Percentiles rank a stretch among this genome's conserved stretches.
Evolutionary conservation across 208 protist genomes (phyloP).

Genomic region (Trypanosomatidae sp.): DNA sequence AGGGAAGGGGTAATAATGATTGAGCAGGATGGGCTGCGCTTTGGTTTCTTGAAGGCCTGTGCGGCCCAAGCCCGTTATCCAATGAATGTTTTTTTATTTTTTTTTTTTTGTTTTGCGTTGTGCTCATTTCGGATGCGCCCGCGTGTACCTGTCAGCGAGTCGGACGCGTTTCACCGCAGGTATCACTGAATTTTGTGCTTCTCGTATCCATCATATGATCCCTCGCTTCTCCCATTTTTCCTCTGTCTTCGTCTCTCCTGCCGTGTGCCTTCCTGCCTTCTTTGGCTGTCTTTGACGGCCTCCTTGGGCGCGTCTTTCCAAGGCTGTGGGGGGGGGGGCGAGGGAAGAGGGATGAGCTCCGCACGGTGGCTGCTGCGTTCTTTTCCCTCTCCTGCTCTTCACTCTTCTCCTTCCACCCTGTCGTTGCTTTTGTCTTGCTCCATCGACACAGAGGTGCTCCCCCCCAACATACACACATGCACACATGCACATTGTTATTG

Average conservation of each 20-base stretch:
- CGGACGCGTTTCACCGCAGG: not conserved
- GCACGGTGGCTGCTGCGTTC: not conserved
- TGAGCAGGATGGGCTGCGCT: not conserved
- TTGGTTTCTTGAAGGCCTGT: not conserved
- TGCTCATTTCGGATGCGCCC: not conserved
- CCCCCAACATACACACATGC: not conserved
- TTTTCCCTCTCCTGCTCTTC: not conserved
- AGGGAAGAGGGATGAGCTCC: not conserved
- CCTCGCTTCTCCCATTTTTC: constrained; percentile 7
- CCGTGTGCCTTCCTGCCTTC: no score
- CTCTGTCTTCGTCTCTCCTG: constrained; percentile 1
- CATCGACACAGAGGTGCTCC: not conserved
- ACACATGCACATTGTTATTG: not conserved
- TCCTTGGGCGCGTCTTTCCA: not conserved
- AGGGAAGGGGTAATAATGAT: not conserved
- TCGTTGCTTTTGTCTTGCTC: not conserved
- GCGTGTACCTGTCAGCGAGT: not conserved
- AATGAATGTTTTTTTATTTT: not conserved
- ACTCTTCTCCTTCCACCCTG: not conserved
- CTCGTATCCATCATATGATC: not conserved
- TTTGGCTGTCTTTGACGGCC: not conserved
- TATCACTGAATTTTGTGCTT: not conserved
- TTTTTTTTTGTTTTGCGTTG: not conserved
- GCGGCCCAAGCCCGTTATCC: not conserved
- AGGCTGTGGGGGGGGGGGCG: no score